Percentiles rank a stretch among this genome's conserved stretches.
Conservation (phyloP, 768 basidiomycete species). For the Pleurotus eryngii region DNA sequence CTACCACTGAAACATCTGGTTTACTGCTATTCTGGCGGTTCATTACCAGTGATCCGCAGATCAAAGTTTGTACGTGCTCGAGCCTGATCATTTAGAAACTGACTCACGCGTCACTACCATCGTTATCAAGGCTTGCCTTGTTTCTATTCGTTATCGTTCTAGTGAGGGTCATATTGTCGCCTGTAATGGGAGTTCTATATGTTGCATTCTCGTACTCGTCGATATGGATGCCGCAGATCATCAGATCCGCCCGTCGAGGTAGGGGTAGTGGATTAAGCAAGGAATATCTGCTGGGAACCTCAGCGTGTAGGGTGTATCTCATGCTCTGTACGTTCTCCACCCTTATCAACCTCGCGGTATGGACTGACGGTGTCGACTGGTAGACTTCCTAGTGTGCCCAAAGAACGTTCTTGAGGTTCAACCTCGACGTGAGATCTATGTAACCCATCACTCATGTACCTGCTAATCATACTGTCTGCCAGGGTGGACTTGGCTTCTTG, state of each 20-base stretch:
- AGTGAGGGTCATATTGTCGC: conserved; percentile 69
- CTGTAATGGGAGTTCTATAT: conserved; percentile 62
- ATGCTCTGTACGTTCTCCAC: conserved; percentile 60
- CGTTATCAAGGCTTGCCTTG: conserved; percentile 50
- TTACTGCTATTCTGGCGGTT: conserved; percentile 54
- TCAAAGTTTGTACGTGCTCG: conserved; percentile 57
- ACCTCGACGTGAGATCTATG: conserved; percentile 53
- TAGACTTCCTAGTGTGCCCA: conserved; percentile 82
- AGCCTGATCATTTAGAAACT: too few species aligned
- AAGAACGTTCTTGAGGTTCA: conserved; percentile 84
- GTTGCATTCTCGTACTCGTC: conserved; percentile 68
- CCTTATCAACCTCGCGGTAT: too few species aligned
- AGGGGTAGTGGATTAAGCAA: conserved; percentile 63
- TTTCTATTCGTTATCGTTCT: conserved; percentile 69
- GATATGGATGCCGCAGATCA: conserved; percentile 86
- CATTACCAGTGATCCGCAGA: conserved; percentile 65
- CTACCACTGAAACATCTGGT: conserved; percentile 10
- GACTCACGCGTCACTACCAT: neutral
- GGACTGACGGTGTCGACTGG: neutral
- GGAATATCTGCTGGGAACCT: conserved; percentile 78
- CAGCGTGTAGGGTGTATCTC: conserved; percentile 64
- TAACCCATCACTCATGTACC: neutral
- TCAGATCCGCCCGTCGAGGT: conserved; percentile 68
- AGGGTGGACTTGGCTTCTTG: conserved; percentile 69
- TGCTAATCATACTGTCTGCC: neutral